phyloP scores from a whole-genome alignment of 495 filamentous ascomycete species.

The Lentithecium fluviatile region DNA sequence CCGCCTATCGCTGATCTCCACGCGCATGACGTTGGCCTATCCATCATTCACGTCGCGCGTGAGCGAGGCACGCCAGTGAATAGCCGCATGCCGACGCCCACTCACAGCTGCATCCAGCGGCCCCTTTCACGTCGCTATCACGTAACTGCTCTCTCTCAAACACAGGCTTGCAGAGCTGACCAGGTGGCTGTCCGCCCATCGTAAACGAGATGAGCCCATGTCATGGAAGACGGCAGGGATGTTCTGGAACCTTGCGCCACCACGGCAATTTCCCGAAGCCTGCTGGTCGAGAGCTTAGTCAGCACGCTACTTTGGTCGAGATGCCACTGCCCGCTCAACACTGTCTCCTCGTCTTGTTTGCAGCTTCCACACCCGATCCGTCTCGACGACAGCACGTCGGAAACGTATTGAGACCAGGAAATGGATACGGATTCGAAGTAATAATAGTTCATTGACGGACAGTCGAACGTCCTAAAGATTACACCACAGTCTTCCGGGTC shows the following conservation, averaged over 20 bases:
- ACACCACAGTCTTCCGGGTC: too few species aligned
- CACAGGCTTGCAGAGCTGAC: background rate
- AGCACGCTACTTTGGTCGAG: too few species aligned
- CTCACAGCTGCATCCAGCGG: background rate
- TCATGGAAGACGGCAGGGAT: background rate
- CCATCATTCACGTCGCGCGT: background rate
- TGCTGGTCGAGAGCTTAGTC: too few species aligned
- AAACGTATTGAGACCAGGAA: too few species aligned
- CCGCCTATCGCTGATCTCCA: constrained; percentile 1
- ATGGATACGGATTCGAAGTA: too few species aligned
- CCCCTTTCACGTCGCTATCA: background rate
- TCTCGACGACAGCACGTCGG: too few species aligned
- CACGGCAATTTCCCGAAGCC: background rate
- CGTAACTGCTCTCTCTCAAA: background rate
- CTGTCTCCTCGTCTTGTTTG: too few species aligned
- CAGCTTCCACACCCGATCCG: too few species aligned
- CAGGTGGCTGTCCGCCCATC: background rate
- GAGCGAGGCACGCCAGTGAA: background rate
- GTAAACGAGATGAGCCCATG: constrained; percentile 1
- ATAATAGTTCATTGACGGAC: too few species aligned
- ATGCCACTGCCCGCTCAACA: too few species aligned
- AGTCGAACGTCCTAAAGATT: too few species aligned
- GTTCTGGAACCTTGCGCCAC: background rate
- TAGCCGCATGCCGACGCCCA: background rate
- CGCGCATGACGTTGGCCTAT: constrained; percentile 1